Conservation (phyloP, 345 rosid genomes). For the Noccaea caerulescens region DNA sequence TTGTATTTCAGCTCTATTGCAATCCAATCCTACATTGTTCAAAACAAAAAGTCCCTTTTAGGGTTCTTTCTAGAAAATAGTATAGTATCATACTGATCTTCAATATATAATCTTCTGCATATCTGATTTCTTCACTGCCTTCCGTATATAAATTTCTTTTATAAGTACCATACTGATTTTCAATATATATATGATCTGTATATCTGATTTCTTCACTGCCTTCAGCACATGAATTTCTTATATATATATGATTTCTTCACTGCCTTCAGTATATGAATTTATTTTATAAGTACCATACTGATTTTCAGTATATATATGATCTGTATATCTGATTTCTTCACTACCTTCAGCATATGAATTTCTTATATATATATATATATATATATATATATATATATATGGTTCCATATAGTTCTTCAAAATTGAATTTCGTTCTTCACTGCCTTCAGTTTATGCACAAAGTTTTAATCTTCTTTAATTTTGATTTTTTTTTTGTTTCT, state of each 20-base stretch:
- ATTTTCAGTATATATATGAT: too few species aligned
- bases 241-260: background rate
- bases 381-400: too few species aligned
- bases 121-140: background rate
- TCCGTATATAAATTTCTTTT: background rate
- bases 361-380: too few species aligned
- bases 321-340: background rate
- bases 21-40: background rate
- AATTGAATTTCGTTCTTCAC: background rate
- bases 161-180: too few species aligned
- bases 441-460: background rate
- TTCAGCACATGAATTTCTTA: background rate
- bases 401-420: background rate
- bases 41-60: background rate
- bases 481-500: background rate
- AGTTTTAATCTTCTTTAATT: background rate
- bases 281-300: too few species aligned
- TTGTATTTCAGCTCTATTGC: background rate
- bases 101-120: background rate
- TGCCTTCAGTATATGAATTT: background rate
- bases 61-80: background rate
- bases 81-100: constrained; percentile 2
- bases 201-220: background rate
- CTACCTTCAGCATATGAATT: background rate
- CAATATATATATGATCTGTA: background rate